phyloP scores from a whole-genome alignment of 495 filamentous ascomycete genomes.

The Hyaloscypha variabilis region DNA sequence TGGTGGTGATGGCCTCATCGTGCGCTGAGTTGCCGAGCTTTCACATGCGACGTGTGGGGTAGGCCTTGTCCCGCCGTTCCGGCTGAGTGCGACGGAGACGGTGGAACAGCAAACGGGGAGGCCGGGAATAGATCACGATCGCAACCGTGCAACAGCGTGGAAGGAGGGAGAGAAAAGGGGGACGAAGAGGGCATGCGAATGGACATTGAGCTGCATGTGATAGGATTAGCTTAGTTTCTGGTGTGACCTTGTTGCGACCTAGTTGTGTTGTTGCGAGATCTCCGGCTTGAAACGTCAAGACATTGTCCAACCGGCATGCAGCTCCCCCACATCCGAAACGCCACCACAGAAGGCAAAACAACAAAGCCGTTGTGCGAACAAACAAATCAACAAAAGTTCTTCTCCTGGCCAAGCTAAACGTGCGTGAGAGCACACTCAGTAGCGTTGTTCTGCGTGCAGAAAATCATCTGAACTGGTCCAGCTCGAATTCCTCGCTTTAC shows the following conservation, averaged over 20 bases:
- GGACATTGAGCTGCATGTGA: not conserved
- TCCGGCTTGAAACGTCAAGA: not conserved
- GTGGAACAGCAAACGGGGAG: not conserved
- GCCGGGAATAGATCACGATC: not conserved
- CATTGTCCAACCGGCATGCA: too few species aligned
- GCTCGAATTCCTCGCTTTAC: conserved; percentile 63
- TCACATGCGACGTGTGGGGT: conserved; percentile 1
- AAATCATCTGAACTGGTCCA: conserved; percentile 56
- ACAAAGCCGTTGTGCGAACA: not conserved
- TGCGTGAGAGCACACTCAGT: conserved; percentile 37
- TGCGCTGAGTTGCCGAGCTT: conserved; percentile 4
- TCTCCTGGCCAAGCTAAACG: not conserved
- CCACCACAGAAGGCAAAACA: not conserved
- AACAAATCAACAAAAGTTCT: not conserved
- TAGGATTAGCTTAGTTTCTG: not conserved
- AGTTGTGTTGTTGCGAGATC: not conserved
- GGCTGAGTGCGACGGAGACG: not conserved
- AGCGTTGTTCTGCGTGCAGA: conserved; percentile 50
- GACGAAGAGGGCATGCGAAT: not conserved
- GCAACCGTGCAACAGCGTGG: not conserved
- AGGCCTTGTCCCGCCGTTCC: not conserved
- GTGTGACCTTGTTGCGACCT: not conserved
- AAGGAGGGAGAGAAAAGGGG: not conserved
- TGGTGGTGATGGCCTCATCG: not conserved
- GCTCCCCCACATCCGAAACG: not conserved